Percentiles rank a stretch among this genome's conserved stretches.
Evolutionary conservation across 2,329 filamentous ascomycete genomes (phyloP).

Genomic region (Pseudogymnoascus sp.): DNA sequence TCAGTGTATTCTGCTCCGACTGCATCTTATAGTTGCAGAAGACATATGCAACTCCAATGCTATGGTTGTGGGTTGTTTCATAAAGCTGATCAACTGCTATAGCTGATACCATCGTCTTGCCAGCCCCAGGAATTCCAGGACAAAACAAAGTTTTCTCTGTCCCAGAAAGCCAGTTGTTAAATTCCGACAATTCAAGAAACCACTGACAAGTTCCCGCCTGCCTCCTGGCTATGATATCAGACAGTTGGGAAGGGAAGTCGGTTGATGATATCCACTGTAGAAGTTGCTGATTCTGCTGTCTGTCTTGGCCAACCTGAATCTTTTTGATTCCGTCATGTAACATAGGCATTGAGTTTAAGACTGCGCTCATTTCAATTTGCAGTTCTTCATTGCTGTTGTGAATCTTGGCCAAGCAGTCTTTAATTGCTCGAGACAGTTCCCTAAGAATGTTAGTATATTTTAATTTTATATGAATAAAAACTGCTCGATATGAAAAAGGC

Average conservation of each 20-base stretch:
- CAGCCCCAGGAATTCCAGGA: constrained; percentile 10
- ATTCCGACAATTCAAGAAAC: constrained; percentile 13
- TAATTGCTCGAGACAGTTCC: background rate
- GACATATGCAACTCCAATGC: constrained; percentile 27
- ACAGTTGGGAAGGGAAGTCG: constrained; percentile 32
- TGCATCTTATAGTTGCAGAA: constrained; percentile 29
- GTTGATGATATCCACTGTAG: constrained; percentile 31
- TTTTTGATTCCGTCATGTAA: background rate
- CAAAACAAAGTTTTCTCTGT: constrained; percentile 12
- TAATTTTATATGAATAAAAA: background rate
- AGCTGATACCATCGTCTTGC: background rate
- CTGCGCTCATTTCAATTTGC: background rate
- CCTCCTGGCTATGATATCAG: constrained; percentile 28
- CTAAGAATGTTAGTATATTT: background rate
- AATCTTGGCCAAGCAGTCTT: background rate
- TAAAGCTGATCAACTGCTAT: background rate
- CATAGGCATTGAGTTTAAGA: background rate
- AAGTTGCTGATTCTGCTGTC: background rate
- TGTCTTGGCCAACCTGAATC: background rate
- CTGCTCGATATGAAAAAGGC: background rate
- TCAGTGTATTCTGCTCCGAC: constrained; percentile 20
- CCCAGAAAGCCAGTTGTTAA: constrained; percentile 9
- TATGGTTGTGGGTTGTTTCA: background rate
- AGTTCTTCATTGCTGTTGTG: background rate
- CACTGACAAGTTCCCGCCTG: constrained; percentile 25